Evolutionary conservation across 1,139 yeast species (phyloP), one percentile per base, ranked within the genome.

Genomic region (Taphrina deformans): DNA sequence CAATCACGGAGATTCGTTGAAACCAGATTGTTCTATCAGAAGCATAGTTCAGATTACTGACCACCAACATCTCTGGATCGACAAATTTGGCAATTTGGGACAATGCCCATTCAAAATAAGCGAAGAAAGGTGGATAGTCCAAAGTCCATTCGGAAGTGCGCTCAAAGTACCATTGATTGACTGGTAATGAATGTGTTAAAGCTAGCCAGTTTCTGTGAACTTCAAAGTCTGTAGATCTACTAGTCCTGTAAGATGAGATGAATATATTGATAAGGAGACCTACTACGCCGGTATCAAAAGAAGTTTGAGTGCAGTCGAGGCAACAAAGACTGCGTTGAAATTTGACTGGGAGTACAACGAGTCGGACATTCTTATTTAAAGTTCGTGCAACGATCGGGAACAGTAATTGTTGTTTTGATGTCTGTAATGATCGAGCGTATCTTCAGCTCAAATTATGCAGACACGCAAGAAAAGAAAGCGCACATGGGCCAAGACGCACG

Each of bases 181-280:
- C 65, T 0, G 98, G 98, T 40, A 92, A 76, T n/a, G 81, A 82
- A 71, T 85, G 78, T 1, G 99, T 93, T 55, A 93, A 86, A 0
- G 99, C 96, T 50, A 93, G 81, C 99, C 99, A 93, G 74, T 93
- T 93, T 67, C 99, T 80, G 75, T 93, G 99, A 16, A 95, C 99
- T 73, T 93, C 99, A 72, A 95, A 93, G 74, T 95, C 99, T 0
- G 99, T 93, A 1, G 96, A 88, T 71, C 86, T 89, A 74, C 69
- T 67, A 23, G 9, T 7, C 4, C 7, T 1, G 24, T 46, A 24
- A 46, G 61, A 50, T n/a, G n/a, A n/a, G n/a, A n/a, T n/a, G n/a
- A n/a, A n/a, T n/a, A n/a, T n/a, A n/a, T 27, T 33, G 38, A 6
- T 35, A 14, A 12, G 18, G 16, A 21, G 18, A 45, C 71, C 21